These are phyloP conservation scores for Zygotorulaspora mrakii DNA, from an alignment of 1,139 yeast genomes.

Conservation along the genomic window DNA sequence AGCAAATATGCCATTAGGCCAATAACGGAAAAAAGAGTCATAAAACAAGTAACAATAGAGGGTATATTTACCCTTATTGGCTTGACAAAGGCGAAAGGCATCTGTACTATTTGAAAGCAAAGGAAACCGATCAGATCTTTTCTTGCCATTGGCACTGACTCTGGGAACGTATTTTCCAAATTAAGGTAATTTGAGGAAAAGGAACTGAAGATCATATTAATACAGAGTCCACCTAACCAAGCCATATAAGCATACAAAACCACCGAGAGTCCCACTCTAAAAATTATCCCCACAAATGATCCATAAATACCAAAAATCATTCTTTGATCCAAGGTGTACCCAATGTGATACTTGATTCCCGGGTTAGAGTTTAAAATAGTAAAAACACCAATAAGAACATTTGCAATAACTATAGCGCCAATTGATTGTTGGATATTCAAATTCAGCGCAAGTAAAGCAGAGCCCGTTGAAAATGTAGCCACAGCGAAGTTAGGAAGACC, in stretches of 20 bases:
- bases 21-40: constrained; percentile 26
- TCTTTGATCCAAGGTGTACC: constrained; percentile 30
- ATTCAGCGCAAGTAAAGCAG: constrained; percentile 30
- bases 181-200: constrained; percentile 26
- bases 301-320: constrained; percentile 34
- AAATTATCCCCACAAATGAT: constrained; percentile 28
- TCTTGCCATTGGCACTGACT: constrained; percentile 28
- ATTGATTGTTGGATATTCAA: constrained; percentile 33
- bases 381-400: constrained; percentile 23
- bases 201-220: constrained; percentile 29
- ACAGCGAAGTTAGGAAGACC: constrained; percentile 31
- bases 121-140: constrained; percentile 34
- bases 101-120: constrained; percentile 27
- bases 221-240: constrained; percentile 32
- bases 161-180: constrained; percentile 28
- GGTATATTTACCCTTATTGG: constrained; percentile 19
- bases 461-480: constrained; percentile 33
- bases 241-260: constrained; percentile 34
- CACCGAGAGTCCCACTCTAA: constrained; percentile 29
- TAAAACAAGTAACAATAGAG: constrained; percentile 20
- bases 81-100: constrained; percentile 34
- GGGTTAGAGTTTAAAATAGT: constrained; percentile 29
- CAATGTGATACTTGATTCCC: constrained; percentile 31
- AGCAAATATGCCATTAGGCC: constrained; percentile 28
- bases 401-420: constrained; percentile 35